Evolutionary conservation across 305 asterid species (phyloP).

Genomic region (Fraxinus angustifolia): DNA sequence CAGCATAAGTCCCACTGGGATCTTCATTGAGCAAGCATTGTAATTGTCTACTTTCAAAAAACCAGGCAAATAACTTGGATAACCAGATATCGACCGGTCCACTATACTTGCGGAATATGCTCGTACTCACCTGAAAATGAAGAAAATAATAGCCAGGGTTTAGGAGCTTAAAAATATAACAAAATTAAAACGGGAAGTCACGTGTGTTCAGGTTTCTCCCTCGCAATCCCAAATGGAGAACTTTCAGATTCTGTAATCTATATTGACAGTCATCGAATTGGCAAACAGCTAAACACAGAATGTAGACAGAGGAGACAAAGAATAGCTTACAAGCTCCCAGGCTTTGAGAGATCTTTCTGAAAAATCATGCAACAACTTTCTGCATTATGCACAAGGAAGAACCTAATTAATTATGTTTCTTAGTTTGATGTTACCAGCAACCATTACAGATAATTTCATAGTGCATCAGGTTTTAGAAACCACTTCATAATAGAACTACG

Average conservation of each 20-base stretch:
- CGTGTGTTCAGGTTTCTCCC: neutral
- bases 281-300: neutral
- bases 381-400: constrained; percentile 28
- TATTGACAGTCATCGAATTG: neutral
- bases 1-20: constrained; percentile 56
- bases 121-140: constrained; percentile 60
- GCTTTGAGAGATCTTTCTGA: constrained; percentile 48
- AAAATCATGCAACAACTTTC: constrained; percentile 44
- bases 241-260: neutral
- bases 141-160: neutral
- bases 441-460: constrained; percentile 8
- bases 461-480: neutral
- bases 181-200: neutral
- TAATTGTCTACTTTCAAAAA: constrained; percentile 28
- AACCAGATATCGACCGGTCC: constrained; percentile 79
- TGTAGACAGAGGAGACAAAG: constrained; percentile 6
- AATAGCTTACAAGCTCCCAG: constrained; percentile 78
- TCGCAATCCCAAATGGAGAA: neutral
- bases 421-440: constrained; percentile 6
- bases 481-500: constrained; percentile 1
- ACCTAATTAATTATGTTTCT: constrained; percentile 9
- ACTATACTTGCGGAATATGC: constrained; percentile 66
- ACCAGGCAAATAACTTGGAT: constrained; percentile 44
- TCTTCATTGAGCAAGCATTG: constrained; percentile 60
- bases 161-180: neutral